A percentile compares a stretch with the other conserved stretches of the same genome.
Evolutionary conservation across 345 rosid species (phyloP).

Genomic region (Zanthoxylum bungeanum): DNA sequence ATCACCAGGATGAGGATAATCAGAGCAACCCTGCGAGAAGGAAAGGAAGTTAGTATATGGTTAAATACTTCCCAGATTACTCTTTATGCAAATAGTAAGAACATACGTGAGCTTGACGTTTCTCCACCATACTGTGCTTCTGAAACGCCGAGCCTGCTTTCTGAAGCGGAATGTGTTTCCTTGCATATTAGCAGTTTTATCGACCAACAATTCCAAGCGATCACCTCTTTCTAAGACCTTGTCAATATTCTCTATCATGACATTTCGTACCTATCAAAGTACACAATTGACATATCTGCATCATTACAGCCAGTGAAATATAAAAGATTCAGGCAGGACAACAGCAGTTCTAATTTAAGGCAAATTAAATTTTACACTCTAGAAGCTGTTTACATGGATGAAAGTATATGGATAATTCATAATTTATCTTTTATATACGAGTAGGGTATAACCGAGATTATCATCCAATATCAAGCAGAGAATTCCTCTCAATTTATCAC

Average conservation of each 20-base stretch:
- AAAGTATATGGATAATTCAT: background rate
- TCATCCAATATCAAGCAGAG: background rate
- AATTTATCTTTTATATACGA: background rate
- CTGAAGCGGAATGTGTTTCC: constrained; percentile 93
- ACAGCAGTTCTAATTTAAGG: background rate
- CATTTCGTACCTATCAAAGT: constrained; percentile 63
- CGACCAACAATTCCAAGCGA: constrained; percentile 91
- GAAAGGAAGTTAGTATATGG: constrained; percentile 14
- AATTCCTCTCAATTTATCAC: background rate
- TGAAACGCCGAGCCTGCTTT: constrained; percentile 89
- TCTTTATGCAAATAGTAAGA: background rate
- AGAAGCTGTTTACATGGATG: background rate
- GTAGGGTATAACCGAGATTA: background rate
- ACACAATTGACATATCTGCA: background rate
- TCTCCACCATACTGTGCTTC: constrained; percentile 90
- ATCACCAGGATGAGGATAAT: constrained; percentile 57
- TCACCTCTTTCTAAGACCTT: constrained; percentile 92
- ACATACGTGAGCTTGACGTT: constrained; percentile 85
- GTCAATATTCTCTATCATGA: constrained; percentile 96
- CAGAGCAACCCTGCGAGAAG: constrained; percentile 57
- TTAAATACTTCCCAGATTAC: background rate
- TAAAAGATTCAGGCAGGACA: background rate
- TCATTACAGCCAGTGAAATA: background rate
- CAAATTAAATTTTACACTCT: background rate
- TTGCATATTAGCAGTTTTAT: constrained; percentile 92